Evolutionary conservation across 768 basidiomycete species (phyloP), one percentile per base, ranked within the genome.

Genomic region (Lactarius sanguifluus): DNA sequence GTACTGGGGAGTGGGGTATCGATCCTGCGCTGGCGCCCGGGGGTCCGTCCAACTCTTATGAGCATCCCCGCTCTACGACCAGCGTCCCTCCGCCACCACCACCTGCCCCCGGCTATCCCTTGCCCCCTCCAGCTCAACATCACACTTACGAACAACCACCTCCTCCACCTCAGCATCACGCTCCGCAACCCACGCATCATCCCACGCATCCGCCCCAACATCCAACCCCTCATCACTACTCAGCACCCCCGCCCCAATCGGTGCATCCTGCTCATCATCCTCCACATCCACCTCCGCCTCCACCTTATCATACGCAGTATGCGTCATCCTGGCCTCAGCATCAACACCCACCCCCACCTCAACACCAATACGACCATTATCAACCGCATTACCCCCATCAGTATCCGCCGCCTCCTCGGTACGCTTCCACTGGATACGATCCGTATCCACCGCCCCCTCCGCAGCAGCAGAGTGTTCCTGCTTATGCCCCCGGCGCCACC

Each of bases 1-100:
- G 61, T 59, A 34, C 59, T 57, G 67, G 67, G 43, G 69, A 70
- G 32, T 70, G 69, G 69, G 69, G 69, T 1, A 69, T 70, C 6
- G 69, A 70, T 45, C 58, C 69, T 1, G 54, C 63, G 12, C 61
- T 70, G 50, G 64, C 67, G 38, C 64, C 69, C 16, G 67, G 67
- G 36, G 67, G 57, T 5, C 16, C 64, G 57, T 60, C 63, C 13
- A 55, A 23, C 32, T 30, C 68, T 5, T 70, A 70, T 18, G 69
- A 70, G 0, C 59, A 59, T n/a, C 32, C 68, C 13, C 69, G 67
- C 13, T 54, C 69, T 15, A 52, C 67, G 30, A 32, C 62, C 34
- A 69, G 66, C 25, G 67, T 58, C 15, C 69, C 69, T n/a, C 69
- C 66, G 13, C 66, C 69, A 10, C 69, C 69, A 1, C 67, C 67